These are phyloP conservation scores for Paxillus ammoniavirescens DNA, from an alignment of 768 basidiomycete species.

Conservation along the genomic window DNA sequence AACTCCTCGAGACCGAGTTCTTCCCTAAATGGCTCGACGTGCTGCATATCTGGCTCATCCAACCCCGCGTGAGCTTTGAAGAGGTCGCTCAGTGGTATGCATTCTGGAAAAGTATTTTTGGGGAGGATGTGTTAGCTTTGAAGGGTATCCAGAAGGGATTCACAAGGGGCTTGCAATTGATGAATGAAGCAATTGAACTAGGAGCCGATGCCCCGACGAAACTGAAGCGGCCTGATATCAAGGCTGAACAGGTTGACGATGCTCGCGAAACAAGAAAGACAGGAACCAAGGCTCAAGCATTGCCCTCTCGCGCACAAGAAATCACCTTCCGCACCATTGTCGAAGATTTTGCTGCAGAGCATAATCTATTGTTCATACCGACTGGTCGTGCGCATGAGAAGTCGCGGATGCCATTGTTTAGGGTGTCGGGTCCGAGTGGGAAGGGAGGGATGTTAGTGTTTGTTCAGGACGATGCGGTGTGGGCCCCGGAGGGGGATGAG, in stretches of 20 bases:
- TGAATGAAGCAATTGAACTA: constrained; percentile 91
- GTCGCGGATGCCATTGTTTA: constrained; percentile 88
- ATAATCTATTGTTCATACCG: constrained; percentile 89
- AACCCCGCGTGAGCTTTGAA: constrained; percentile 82
- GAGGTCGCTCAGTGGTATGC: constrained; percentile 94
- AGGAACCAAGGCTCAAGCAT: constrained; percentile 33
- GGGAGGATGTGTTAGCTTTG: constrained; percentile 64
- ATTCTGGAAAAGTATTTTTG: constrained; percentile 82
- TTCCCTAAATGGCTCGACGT: constrained; percentile 97
- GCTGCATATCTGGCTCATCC: constrained; percentile 90
- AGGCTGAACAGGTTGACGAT: constrained; percentile 41
- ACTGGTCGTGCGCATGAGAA: constrained; percentile 80
- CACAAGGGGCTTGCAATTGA: constrained; percentile 83
- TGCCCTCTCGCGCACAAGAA: constrained; percentile 63
- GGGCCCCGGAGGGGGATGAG: constrained; percentile 67
- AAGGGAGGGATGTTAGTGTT: constrained; percentile 88
- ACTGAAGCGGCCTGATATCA: constrained; percentile 66
- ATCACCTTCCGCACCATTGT: constrained; percentile 93
- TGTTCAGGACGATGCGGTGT: constrained; percentile 91
- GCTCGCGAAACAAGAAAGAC: constrained; percentile 18
- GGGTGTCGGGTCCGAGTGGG: constrained; percentile 80
- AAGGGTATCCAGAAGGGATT: constrained; percentile 76
- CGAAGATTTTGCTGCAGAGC: constrained; percentile 82
- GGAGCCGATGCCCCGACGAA: constrained; percentile 72
- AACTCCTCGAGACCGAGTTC: constrained; percentile 87